Conservation (phyloP, 129 eudicot species). For the Chrysanthemum lavandulifolium region DNA sequence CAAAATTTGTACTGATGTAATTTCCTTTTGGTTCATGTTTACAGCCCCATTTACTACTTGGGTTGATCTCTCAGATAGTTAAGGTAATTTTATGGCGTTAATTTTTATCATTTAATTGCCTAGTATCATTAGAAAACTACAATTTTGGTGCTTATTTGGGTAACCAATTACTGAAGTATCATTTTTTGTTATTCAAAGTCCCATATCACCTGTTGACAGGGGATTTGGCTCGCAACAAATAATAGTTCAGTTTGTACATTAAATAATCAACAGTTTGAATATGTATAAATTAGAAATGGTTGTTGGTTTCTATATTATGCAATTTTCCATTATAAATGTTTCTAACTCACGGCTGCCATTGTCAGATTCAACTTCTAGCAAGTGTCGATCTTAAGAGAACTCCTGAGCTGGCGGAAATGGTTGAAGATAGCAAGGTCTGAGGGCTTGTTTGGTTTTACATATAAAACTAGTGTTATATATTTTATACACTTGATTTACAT, state of each 20-base stretch:
- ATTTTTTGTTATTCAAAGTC: no score
- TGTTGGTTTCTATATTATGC: no score
- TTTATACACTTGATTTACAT: conserved; percentile 1
- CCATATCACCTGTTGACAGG: no score
- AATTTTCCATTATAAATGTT: not conserved
- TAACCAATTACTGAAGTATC: no score
- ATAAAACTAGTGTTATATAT: not conserved
- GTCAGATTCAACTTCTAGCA: conserved; percentile 68
- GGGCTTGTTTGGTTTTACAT: conserved; percentile 14
- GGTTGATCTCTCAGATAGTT: conserved; percentile 66
- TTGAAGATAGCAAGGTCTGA: conserved; percentile 57
- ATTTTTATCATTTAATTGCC: not conserved
- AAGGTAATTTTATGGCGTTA: conserved; percentile 42
- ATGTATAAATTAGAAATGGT: no score
- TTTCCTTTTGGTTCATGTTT: conserved; percentile 27
- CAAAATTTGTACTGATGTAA: conserved; percentile 24
- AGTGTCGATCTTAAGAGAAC: conserved; percentile 58
- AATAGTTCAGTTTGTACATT: no score
- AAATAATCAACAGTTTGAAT: no score
- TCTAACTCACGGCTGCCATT: conserved; percentile 16
- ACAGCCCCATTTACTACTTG: conserved; percentile 67
- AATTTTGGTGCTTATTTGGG: no score
- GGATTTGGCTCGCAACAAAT: no score
- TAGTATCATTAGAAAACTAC: not conserved
- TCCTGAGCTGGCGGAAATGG: conserved; percentile 69